Evolutionary conservation across 1,139 yeast genomes (phyloP).

Genomic region (Taiozyma onychis): DNA sequence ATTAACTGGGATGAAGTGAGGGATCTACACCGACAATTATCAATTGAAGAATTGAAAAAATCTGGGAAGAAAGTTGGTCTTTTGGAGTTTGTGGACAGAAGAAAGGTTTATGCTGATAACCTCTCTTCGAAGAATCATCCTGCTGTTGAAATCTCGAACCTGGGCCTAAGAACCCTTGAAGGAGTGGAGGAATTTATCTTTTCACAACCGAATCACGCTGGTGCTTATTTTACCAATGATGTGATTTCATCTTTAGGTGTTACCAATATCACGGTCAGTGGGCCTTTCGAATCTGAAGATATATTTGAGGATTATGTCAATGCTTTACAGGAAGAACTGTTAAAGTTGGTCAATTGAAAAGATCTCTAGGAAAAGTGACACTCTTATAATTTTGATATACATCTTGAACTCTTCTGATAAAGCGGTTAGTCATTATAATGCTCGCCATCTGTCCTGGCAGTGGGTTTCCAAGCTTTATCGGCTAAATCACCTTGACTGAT

Average conservation of each 20-base stretch:
- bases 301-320: constrained; percentile 1
- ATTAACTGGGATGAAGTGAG: constrained; percentile 8
- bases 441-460: too few species aligned
- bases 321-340: background rate
- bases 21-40: background rate
- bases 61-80: constrained; percentile 11
- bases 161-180: constrained; percentile 6
- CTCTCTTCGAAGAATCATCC: background rate
- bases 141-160: constrained; percentile 14
- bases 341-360: background rate
- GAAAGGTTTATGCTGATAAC: background rate
- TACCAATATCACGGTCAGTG: constrained; percentile 4
- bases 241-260: constrained; percentile 2
- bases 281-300: constrained; percentile 4
- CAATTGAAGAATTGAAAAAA: background rate
- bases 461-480: too few species aligned
- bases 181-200: constrained; percentile 10
- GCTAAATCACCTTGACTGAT: too few species aligned
- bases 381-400: too few species aligned
- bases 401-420: too few species aligned
- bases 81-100: constrained; percentile 6
- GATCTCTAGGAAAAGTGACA: too few species aligned
- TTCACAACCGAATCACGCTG: constrained; percentile 12
- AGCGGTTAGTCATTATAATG: too few species aligned
- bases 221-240: constrained; percentile 5